A percentile compares a stretch with the other conserved stretches of the same genome.
Evolutionary conservation across 176 grass and related monocot genomes (phyloP).

Genomic region (Oryza brachyantha): DNA sequence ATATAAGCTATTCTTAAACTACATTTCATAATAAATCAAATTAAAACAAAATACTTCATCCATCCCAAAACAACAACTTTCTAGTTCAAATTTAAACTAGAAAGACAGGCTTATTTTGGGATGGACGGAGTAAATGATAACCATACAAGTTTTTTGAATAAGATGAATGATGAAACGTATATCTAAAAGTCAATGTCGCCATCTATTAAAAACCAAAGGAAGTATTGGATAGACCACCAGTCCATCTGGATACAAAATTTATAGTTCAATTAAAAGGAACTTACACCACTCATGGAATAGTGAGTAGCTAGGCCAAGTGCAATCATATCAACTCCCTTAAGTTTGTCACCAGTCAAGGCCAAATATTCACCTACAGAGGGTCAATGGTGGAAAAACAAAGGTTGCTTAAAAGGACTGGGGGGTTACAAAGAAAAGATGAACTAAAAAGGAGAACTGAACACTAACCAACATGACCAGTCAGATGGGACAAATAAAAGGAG

Average conservation of each 20-base stretch:
- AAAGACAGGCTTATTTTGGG: no score
- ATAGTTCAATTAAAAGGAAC: constrained; percentile 25
- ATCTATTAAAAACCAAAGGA: no score
- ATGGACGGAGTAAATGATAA: no score
- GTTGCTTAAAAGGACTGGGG: neutral
- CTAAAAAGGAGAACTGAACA: neutral
- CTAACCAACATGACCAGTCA: constrained; percentile 93
- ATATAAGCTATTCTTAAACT: no score
- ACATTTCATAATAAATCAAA: no score
- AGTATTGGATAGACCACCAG: neutral
- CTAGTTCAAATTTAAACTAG: no score
- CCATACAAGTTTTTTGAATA: no score
- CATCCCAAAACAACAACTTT: no score
- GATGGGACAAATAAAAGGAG: constrained; percentile 91
- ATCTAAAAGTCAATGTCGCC: no score
- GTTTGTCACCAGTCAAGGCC: constrained; percentile 81
- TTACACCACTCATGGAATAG: constrained; percentile 64
- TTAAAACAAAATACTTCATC: no score
- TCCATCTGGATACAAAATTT: constrained; percentile 10
- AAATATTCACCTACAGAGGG: constrained; percentile 77
- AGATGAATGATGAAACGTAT: no score
- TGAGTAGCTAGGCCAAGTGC: constrained; percentile 96
- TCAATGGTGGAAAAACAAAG: constrained; percentile 8
- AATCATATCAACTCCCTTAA: constrained; percentile 88
- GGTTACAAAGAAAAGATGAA: neutral